Evolutionary conservation across 306 rosid species (phyloP), one percentile per base, ranked within the genome.

Genomic region (Cicer cuneatum): DNA sequence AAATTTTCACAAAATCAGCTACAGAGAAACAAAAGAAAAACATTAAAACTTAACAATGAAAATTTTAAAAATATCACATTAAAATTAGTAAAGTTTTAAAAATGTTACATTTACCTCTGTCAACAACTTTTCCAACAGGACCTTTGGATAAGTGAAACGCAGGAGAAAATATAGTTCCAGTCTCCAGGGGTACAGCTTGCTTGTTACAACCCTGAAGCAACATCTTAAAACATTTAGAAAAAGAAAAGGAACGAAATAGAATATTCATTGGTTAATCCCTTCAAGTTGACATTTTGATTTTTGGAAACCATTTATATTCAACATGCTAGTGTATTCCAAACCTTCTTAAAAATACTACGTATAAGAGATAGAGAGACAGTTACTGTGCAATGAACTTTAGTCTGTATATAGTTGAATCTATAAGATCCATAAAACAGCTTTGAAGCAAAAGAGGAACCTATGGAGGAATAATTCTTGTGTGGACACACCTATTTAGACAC

Each of bases 161-260:
- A 40, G 98, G 99, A 81, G 99, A 95, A 85, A 95, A 95, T 68
- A 95, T 90, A 73, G 93, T 92, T 83, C 86, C 97, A 52, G 85
- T 76, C 54, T 77, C 81, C 48, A 73, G 73, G 79, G 83, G 84
- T 12, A 21, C 80, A 54, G 84, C 72, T 83, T 79, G 87, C 66
- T 80, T 84, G 63, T 71, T 66, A 77, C 77, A 79, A 72, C 81
- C 89, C 97, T 94, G 83, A 82, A 68, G 54, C 69, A 84, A 8
- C 53, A 79, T 54, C 69, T 39, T 52, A 49, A 46, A 71, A 58
- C 42, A 73, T 37, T 39, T 8, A 19, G 5, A 3, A 18, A 69
- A 78, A 12, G 0, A 9, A 0, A 38, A 62, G 48, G 1, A 45
- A 12, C 2, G 0, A 11, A 12, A 10, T 14, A 66, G 10, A 66